Evolutionary conservation across 768 basidiomycete species (phyloP), one percentile per base, ranked within the genome.

Genomic region (Hypsizygus marmoreus): DNA sequence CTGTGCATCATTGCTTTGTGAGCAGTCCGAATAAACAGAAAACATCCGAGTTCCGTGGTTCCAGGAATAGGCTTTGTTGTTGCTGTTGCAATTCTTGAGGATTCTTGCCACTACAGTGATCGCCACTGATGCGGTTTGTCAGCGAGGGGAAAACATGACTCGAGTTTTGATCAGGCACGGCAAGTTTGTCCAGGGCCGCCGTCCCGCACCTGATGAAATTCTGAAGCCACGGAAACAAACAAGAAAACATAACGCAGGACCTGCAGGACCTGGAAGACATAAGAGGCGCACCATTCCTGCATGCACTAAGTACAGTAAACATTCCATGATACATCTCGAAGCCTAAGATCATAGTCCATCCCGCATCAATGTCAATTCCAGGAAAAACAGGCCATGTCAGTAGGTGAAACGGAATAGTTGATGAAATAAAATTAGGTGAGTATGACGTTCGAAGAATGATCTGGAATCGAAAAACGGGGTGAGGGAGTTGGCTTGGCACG

Each of bases 81-180:
- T n/a, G n/a, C n/a, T n/a, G n/a, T n/a, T n/a, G n/a, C n/a, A n/a
- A n/a, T n/a, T n/a, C n/a, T n/a, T n/a, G n/a, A n/a, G n/a, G n/a
- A n/a, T n/a, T n/a, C n/a, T n/a, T n/a, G n/a, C n/a, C n/a, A n/a
- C n/a, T n/a, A n/a, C n/a, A n/a, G 9, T 11, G 14, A 33, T 32
- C 45, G 37, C 32, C 37, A 46, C 34, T 33, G 45, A 30, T 30
- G 23, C 26, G 3, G 17, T 43, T 37, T 40, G 38, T 47, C 25
- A 40, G 38, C 46, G 26, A 23, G 19, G 25, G 11, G 26, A 11
- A 31, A 14, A 32, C 26, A 29, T 53, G 51, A 53, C 47, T 53
- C 51, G 23, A 40, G 13, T 46, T 25, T 31, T 36, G 19, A 35
- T 51, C 50, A 46, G 43, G 45, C 24, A 44, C 45, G 41, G 9